Evolutionary conservation across 768 basidiomycete species (phyloP).

Genomic region (Amanita jacksonii): DNA sequence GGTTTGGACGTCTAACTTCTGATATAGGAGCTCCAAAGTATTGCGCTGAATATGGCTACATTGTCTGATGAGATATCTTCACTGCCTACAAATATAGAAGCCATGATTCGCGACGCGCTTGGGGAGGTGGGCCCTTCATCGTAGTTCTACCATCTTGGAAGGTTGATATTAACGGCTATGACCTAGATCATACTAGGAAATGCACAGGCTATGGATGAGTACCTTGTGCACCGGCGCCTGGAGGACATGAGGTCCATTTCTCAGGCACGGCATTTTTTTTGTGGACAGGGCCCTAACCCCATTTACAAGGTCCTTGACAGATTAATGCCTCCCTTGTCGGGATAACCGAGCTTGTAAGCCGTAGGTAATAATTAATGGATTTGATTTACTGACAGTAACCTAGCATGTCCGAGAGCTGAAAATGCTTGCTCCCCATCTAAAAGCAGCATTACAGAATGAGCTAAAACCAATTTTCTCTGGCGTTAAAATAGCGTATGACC

Average conservation of each 20-base stretch:
- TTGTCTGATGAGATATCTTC: constrained; percentile 7
- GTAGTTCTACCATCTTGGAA: neutral
- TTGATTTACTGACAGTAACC: no score
- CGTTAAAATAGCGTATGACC: neutral
- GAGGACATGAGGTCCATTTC: no score
- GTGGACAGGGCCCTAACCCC: no score
- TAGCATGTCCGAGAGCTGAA: constrained; percentile 3
- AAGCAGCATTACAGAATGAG: neutral
- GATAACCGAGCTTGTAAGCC: neutral
- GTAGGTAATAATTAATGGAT: no score
- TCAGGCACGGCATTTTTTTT: no score
- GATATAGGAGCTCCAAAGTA: constrained; percentile 23
- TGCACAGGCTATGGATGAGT: no score
- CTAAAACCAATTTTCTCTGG: constrained; percentile 2
- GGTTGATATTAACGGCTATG: no score
- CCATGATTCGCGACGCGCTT: constrained; percentile 8
- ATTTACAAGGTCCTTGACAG: no score
- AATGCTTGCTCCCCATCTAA: neutral
- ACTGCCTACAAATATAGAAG: constrained; percentile 11
- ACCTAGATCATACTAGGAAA: no score
- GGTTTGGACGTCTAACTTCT: constrained; percentile 8
- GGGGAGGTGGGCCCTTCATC: constrained; percentile 1
- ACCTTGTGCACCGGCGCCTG: no score
- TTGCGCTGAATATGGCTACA: constrained; percentile 10
- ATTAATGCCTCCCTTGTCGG: constrained; percentile 1